Base-by-base conservation (phyloP, 345 rosid genomes). In the Eucalyptus erythrocorys region DNA sequence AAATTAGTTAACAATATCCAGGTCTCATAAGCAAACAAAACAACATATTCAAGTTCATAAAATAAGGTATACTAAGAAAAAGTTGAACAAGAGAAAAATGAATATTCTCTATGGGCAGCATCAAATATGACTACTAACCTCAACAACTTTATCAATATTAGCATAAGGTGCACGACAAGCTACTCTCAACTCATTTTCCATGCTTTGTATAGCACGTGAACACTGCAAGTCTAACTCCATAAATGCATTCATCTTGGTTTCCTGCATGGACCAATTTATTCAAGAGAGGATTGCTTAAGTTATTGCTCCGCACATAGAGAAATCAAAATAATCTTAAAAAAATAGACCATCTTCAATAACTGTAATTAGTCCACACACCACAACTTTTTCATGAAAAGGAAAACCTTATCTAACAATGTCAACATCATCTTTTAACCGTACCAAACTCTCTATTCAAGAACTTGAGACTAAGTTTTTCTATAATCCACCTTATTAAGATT, bases 141-240 rank as follows among this genome's bases (percentile, higher is more conserved):
- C 94, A 79, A 96, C 94, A 89, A 95, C 92, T 88, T 91, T 95
- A 88, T 97, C 97, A 88, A 96, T 90, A 92, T 89, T 95, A 48
- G 96, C 95, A 93, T 93, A 94, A 87, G 96, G 92, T 92, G 97
- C 91, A 93, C 94, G 95, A 89, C 99, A 98, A 89, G 99, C 99
- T 91, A 97, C 93, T 91, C 98, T 94, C 86, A 98, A 92, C 89
- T 94, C 95, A 93, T 92, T 95, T 90, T 96, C 99, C 98, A 96
- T 97, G 59, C 93, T 94, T 89, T 95, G 99, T 53, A 97, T 91
- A 82, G 94, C 68, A 90, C 84, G 93, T 87, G 97, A 93, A 91
- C 99, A 95, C 76, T 51, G 91, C 92, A 95, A 45, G 87, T 97
- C 99, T 88, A 99, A 99, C 90, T 98, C 97, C 97, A 96, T 94